Base-by-base conservation (phyloP, 1,284 basidiomycete genomes). In the Cryptococcus wingfieldii region DNA sequence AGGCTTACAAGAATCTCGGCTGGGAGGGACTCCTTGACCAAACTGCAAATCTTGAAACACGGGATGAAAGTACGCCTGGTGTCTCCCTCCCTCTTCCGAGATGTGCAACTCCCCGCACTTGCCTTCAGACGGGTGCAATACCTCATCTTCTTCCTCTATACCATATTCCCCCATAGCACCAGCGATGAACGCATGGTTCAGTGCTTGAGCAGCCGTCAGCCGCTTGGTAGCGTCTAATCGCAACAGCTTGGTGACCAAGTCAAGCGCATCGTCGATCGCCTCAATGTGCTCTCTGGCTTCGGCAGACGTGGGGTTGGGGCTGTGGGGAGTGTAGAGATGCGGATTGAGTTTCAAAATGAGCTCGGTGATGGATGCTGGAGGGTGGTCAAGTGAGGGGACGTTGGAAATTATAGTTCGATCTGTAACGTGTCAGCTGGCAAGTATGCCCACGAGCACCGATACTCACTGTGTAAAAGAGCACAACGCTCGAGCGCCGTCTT, bases 381-480 rank as follows among this genome's bases (percentile, higher is more conserved):
- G 81, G 38, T 79, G 71, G 12, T 84, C 82, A 19, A 92, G 77
- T 4, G 86, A 81, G 3, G 91, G 90, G 0, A 96, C 81, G 67
- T 96, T 96, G 19, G 88, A 88, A 13, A 86, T 80, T 63, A 96
- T 88, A 2, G 86, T 87, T 31, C 93, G 87, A 72, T 88, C 93
- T 96, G 62, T 47, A 53, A 23, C 13, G 41, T 4, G 31, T 64
- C 23, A 51, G 50, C 39, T 13, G 18, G 9, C 14, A 46, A 27
- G 16, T 18, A 28, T 42, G 14, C 23, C 47, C 9, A 27, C 45
- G 16, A 25, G 13, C 19, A 28, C 39, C n/a, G n/a, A 47, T 8
- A 79, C 87, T 68, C 69, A 96, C 93, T 93, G 74, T 99, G 95
- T 50, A 98, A 73, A 41, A 88, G 83, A 0, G 94, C 94, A 43